These are phyloP conservation scores for Stereocaulon alpinum DNA, from an alignment of 495 filamentous ascomycete species.

Conservation along the genomic window DNA sequence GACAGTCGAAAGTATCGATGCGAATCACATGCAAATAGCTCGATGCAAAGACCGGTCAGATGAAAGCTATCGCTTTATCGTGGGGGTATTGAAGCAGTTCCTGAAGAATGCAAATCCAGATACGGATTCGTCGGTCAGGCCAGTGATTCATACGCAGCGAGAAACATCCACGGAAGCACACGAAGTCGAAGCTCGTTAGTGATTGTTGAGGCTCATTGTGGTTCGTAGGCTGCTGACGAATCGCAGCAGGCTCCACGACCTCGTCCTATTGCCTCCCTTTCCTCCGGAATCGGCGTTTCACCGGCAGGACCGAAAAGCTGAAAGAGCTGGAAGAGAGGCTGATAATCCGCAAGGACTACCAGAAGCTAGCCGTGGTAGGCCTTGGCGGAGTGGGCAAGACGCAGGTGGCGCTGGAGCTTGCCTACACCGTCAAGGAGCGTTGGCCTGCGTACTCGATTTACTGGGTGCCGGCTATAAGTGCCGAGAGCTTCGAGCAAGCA, in stretches of 20 bases:
- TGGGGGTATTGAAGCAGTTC: constrained; percentile 25
- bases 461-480: too few species aligned
- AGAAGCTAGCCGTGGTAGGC: constrained; percentile 17
- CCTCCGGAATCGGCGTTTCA: constrained; percentile 26
- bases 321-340: constrained; percentile 15
- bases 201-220: not conserved
- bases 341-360: constrained; percentile 9
- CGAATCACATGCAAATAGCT: constrained; percentile 31
- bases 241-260: constrained; percentile 3
- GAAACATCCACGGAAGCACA: constrained; percentile 2
- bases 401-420: constrained; percentile 37
- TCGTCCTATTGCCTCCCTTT: constrained; percentile 16
- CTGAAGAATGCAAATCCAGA: constrained; percentile 1
- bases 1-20: constrained; percentile 32
- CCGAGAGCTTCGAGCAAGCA: too few species aligned
- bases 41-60: constrained; percentile 25
- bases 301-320: constrained; percentile 23
- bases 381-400: constrained; percentile 18
- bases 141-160: constrained; percentile 4
- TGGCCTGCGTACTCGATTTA: constrained; percentile 36
- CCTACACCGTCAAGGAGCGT: constrained; percentile 30
- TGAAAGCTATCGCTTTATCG: constrained; percentile 26
- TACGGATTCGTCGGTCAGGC: not conserved
- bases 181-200: constrained; percentile 9
- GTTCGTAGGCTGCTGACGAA: not conserved